phyloP scores from a whole-genome alignment of 305 asterid genomes.

The Caryopteris hybrid region DNA sequence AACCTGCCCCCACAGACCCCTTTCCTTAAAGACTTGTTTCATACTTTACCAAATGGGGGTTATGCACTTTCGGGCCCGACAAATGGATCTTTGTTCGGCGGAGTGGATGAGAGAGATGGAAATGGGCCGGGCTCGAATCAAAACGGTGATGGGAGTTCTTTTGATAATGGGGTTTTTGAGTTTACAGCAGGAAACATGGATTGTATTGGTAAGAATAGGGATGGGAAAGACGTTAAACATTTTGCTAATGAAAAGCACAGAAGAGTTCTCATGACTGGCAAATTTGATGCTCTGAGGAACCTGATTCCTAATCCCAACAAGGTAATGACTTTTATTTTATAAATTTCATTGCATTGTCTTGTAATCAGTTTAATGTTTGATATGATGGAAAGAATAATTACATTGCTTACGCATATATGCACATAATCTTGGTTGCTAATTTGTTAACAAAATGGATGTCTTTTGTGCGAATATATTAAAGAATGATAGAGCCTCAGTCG shows the following conservation, averaged over 20 bases:
- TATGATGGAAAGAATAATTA: too few species aligned
- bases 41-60: constrained; percentile 54
- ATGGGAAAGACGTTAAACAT: constrained; percentile 57
- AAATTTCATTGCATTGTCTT: neutral
- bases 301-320: constrained; percentile 31
- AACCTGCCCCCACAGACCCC: constrained; percentile 83
- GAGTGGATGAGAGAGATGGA: constrained; percentile 45
- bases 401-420: too few species aligned
- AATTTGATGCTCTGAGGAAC: too few species aligned
- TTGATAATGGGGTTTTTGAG: constrained; percentile 56
- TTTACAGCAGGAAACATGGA: constrained; percentile 49
- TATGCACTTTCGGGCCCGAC: constrained; percentile 33
- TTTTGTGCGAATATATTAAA: constrained; percentile 6
- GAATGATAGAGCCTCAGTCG: constrained; percentile 76
- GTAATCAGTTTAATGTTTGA: too few species aligned
- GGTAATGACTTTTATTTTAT: constrained; percentile 38
- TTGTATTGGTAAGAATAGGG: constrained; percentile 39
- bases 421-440: too few species aligned
- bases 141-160: constrained; percentile 39
- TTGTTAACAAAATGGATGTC: neutral
- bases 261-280: too few species aligned
- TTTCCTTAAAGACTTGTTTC: constrained; percentile 62
- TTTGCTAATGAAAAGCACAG: too few species aligned
- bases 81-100: constrained; percentile 47
- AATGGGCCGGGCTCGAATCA: constrained; percentile 28